Conservation (phyloP, 176 grass and related monocot species). For the sorghum (Sorghum bicolor) region DNA sequence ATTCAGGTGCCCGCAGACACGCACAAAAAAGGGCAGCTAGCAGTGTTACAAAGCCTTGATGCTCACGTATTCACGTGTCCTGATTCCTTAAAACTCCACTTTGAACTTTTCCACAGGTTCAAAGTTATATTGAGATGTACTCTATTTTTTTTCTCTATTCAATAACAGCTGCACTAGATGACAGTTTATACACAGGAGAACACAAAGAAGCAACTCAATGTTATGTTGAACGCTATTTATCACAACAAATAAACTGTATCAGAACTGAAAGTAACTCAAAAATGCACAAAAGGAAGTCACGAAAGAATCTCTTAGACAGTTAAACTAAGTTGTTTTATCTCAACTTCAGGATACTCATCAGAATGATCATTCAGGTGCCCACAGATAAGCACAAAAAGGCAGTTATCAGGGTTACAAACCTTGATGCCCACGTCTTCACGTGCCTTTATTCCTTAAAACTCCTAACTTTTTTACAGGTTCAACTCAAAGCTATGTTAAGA, state of each 20-base stretch:
- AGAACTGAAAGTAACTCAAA: neutral
- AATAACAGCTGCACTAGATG: neutral
- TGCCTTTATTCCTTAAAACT: conserved; percentile 28
- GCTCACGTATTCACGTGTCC: conserved; percentile 22
- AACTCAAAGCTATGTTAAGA: neutral
- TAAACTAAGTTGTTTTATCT: neutral
- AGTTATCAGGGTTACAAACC: conserved; percentile 18
- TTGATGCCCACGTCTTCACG: conserved; percentile 28
- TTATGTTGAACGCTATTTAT: neutral
- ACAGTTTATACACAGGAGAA: neutral
- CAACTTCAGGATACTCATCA: neutral
- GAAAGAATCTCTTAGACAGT: neutral
- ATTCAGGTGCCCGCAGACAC: conserved; percentile 27
- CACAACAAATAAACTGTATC: neutral
- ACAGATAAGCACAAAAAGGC: conserved; percentile 35
- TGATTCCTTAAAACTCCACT: conserved; percentile 24
- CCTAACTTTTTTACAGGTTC: neutral
- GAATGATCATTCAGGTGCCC: conserved; percentile 25
- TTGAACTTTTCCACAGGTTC: neutral
- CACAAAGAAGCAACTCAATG: neutral
- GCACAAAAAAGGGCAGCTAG: conserved; percentile 22
- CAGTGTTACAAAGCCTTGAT: conserved; percentile 28
- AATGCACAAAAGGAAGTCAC: neutral
- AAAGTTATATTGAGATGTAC: neutral
- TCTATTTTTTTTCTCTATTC: neutral